Conservation (phyloP, 2,329 filamentous ascomycete genomes). For the Amylocarpus encephaloides region DNA sequence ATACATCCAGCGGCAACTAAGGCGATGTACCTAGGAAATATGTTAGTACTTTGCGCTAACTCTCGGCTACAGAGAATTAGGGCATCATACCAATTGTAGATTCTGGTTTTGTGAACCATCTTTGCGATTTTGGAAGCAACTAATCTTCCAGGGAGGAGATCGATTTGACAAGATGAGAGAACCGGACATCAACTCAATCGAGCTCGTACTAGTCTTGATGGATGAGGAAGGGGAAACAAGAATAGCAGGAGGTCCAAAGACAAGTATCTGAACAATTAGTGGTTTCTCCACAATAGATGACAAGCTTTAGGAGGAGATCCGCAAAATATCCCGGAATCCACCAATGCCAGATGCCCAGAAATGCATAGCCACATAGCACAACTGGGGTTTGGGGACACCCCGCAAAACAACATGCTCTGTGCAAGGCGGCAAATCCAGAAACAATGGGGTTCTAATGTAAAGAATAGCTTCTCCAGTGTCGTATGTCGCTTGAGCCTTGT, state of each 20-base stretch:
- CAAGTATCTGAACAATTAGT: constrained; percentile 1
- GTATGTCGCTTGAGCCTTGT: background rate
- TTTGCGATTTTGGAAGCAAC: constrained; percentile 3
- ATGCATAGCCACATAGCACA: background rate
- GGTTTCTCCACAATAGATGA: background rate
- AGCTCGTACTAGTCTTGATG: background rate
- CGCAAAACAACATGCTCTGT: background rate
- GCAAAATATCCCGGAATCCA: background rate
- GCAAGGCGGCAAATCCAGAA: background rate
- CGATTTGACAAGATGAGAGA: background rate
- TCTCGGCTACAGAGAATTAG: background rate
- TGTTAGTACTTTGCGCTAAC: background rate
- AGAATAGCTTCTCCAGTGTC: background rate
- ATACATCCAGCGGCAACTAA: constrained; percentile 22
- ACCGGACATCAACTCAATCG: background rate
- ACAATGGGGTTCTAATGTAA: background rate
- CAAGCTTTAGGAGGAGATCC: background rate
- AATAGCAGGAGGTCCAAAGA: background rate
- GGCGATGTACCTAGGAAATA: constrained; percentile 14
- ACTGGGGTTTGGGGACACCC: background rate
- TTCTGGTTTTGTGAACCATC: constrained; percentile 7
- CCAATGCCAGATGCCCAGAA: background rate
- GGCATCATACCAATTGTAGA: constrained; percentile 9
- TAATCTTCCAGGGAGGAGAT: background rate
- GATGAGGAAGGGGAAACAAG: background rate